Percentiles rank a stretch among this genome's conserved stretches.
These are phyloP conservation scores for Scheffersomyces lignosus DNA, from an alignment of 805 yeast genomes.

Conservation along the genomic window DNA sequence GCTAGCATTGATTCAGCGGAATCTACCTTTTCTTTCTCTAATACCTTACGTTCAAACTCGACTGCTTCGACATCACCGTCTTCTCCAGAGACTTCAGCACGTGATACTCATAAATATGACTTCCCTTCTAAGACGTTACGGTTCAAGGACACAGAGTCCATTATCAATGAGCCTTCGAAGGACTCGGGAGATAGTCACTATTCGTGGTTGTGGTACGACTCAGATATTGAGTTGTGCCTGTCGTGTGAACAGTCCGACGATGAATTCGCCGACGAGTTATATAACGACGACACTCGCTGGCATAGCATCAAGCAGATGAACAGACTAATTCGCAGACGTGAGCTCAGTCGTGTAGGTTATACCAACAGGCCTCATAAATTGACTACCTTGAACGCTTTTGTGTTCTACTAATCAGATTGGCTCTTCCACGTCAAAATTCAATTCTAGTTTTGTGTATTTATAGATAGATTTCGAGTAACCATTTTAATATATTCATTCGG, in stretches of 20 bases:
- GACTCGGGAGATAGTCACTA: conserved; percentile 10
- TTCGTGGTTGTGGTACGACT: conserved; percentile 35
- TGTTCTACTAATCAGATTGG: conserved; percentile 7
- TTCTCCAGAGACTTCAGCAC: background rate
- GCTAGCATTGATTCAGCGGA: conserved; percentile 5
- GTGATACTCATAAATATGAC: conserved; percentile 2
- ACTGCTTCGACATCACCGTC: conserved; percentile 3
- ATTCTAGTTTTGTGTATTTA: conserved; percentile 1
- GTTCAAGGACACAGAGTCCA: conserved; percentile 17
- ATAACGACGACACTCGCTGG: conserved; percentile 1
- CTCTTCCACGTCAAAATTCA: conserved; percentile 1
- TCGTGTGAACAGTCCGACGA: conserved; percentile 17
- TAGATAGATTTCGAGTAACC: too few relatives aligned
- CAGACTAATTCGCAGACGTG: conserved; percentile 12
- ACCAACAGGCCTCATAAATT: conserved; percentile 17
- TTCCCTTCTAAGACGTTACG: conserved; percentile 8
- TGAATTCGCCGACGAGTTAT: conserved; percentile 10
- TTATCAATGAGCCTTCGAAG: conserved; percentile 7
- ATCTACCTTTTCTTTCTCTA: conserved; percentile 3
- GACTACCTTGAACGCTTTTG: conserved; percentile 14
- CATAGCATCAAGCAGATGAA: conserved; percentile 25
- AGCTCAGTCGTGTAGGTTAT: conserved; percentile 23
- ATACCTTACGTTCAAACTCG: conserved; percentile 4
- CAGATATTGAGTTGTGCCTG: conserved; percentile 22
- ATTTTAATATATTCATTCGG: too few relatives aligned